Evolutionary conservation across 2,329 filamentous ascomycete genomes (phyloP).

Genomic region (Hymenoscyphus fraxineus): DNA sequence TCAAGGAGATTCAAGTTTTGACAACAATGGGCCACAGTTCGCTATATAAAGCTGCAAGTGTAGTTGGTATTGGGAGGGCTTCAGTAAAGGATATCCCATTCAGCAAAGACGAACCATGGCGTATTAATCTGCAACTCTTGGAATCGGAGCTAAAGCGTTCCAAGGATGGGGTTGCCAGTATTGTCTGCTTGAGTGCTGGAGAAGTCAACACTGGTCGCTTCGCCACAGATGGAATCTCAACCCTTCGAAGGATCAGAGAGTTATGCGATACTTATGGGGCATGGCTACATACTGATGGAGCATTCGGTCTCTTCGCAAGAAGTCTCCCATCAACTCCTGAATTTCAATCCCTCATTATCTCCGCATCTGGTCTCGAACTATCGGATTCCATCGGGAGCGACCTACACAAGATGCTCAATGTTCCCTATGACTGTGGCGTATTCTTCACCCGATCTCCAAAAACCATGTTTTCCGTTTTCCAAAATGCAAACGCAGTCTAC

Average conservation of each 20-base stretch:
- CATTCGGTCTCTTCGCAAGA: slow-evolving; percentile 81
- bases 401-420: slow-evolving; percentile 88
- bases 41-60: slow-evolving; percentile 74
- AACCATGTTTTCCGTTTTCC: slow-evolving; percentile 62
- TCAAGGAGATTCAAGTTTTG: slow-evolving; percentile 70
- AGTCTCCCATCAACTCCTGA: slow-evolving; percentile 54
- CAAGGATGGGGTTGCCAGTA: slow-evolving; percentile 56
- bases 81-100: slow-evolving; percentile 60
- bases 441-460: slow-evolving; percentile 69
- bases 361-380: slow-evolving; percentile 65
- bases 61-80: slow-evolving; percentile 72
- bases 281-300: slow-evolving; percentile 89
- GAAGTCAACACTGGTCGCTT: slow-evolving; percentile 91
- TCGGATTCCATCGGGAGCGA: slow-evolving; percentile 86
- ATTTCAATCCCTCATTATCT: slow-evolving; percentile 51
- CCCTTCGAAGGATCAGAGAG: slow-evolving; percentile 54
- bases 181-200: slow-evolving; percentile 77
- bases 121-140: slow-evolving; percentile 63
- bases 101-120: slow-evolving; percentile 57
- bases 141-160: slow-evolving; percentile 52
- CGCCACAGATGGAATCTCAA: slow-evolving; percentile 50
- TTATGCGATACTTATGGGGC: slow-evolving; percentile 70
- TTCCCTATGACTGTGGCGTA: slow-evolving; percentile 90
- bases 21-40: slow-evolving; percentile 83
- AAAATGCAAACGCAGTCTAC: slow-evolving; percentile 84